Evolutionary conservation across 768 basidiomycete genomes (phyloP), one percentile per base, ranked within the genome.

Genomic region (Neoboletus subvelutipes): DNA sequence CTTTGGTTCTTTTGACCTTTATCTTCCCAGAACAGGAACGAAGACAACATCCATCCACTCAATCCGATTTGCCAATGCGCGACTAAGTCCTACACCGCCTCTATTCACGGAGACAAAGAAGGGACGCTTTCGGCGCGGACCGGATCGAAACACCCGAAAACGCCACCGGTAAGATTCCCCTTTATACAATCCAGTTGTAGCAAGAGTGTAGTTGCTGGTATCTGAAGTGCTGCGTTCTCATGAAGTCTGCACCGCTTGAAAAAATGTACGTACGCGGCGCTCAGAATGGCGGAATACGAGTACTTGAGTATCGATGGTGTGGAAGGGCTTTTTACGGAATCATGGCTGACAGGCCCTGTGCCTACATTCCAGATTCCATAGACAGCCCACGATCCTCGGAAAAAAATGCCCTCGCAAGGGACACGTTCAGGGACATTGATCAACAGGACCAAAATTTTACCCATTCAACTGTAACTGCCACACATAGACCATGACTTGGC

Each of bases 1-100:
- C 15, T 41, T n/a, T 40, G 12, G 29, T 45, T 29, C 46, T 40
- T n/a, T 22, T 36, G 18, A 18, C 10, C 47, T 64, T 67, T 61
- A 67, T 66, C 42, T 28, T 37, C 40, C 20, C 50, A 5, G n/a
- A n/a, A 9, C 7, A 52, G 39, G 34, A 20, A 50, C 41, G 2
- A 22, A 39, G 24, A 41, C 12, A 3, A 29, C n/a, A 22, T 26
- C 34, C 24, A 22, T 31, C 29, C 12, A 29, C n/a, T 31, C n/a
- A 12, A 31, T 13, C 45, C 18, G 7, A 22, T 24, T 34, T 8
- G 26, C 28, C 28, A 20, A 31, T 20, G 7, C 10, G 20, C 26
- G 55, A 36, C 26, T 26, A 18, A n/a, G 34, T 34, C n/a, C 11
- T 33, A 34, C 33, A 55, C 55, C 34, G 54, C 54, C 31, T 53